Evolutionary conservation across 148 eudicot species (phyloP), one percentile per base, ranked within the genome.

Genomic region (Silene latifolia): DNA sequence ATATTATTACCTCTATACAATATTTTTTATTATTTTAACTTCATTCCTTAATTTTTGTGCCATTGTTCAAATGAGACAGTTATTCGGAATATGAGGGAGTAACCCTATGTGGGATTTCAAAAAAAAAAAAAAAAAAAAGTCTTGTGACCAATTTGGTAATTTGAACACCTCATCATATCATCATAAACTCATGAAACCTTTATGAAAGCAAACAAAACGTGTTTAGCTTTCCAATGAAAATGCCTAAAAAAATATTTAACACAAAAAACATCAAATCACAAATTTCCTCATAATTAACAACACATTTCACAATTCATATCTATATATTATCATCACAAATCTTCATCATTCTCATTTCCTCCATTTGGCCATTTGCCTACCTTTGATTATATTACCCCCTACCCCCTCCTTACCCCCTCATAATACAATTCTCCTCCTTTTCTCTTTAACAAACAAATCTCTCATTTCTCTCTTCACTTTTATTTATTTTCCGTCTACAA

Each of bases 341-440:
- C 56, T 51, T 51, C 8, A 12, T 74, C 75, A 75, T 59, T 46
- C 76, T 70, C 47, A 63, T 62, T 78, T 81, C 67, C 66, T 48
- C 54, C 71, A 42, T 44, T 67, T 67, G 53, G 7, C 72, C 57
- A 81, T 76, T 77, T 83, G 80, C 89, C 84, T 72, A 80, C 83
- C 78, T 74, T 78, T 74, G 74, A 69, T 71, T 66, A 65, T 77
- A 78, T 76, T 72, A 69, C 60, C 76, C 67, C 61, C 14, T 1
- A 58, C 57, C 58, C 14, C 60, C 29, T 29, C 20, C n/a, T 20
- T 20, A 42, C 17, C 46, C 13, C 13, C 14, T 14, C 18, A n/a
- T 67, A 58, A 72, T 67, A 7, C 73, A 25, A 72, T 54, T 56
- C 72, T 62, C 67, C 46, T 42, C 66, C 46, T 19, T 76, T 71